Base-by-base conservation (phyloP, 345 rosid species). In the Psidium guajava region DNA sequence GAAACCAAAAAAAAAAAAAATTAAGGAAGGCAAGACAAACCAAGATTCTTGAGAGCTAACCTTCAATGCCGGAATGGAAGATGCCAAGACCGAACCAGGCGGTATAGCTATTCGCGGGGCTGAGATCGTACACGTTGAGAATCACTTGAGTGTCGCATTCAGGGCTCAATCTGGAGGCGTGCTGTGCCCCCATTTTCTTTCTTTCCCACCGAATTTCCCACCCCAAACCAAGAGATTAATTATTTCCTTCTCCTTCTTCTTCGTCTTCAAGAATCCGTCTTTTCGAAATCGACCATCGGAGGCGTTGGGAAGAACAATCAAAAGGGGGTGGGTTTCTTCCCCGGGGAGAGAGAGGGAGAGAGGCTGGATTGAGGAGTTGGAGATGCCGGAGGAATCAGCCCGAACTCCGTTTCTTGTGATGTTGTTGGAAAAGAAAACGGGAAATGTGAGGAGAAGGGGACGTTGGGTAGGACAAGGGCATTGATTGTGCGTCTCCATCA, bases 61-160 rank as follows among this genome's bases (percentile, higher is more conserved):
- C 98, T 95, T 97, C 92, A 89, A 97, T 89, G 87, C 97, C 99
- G 28, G 99, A 95, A 92, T 95, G 99, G 86, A 92, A 97, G 36
- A 97, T 93, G 50, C 99, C 99, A 42, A 95, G 92, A 73, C 99
- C 98, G 84, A 95, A 86, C 98, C 98, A 97, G 87, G 89, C 90
- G 83, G 93, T 93, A 86, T 97, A 97, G 83, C 87, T 88, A 88
- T 97, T 97, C 88, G 90, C n/a, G 27, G 95, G 95, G 82, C 95
- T 94, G 64, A 95, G 98, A 91, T 97, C 99, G 88, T 97, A 97
- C 32, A 95, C 93, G 85, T 97, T 94, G 83, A 97, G 89, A 54
- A 88, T 14, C 89, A 97, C 97, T 73, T 86, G 90, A 40, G 91
- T 88, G 83, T 90, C 90, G 20, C 44, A 53, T 69, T 84, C 87